Evolutionary conservation across 169 alveolate species (phyloP).

Genomic region (Plasmodium inui): DNA sequence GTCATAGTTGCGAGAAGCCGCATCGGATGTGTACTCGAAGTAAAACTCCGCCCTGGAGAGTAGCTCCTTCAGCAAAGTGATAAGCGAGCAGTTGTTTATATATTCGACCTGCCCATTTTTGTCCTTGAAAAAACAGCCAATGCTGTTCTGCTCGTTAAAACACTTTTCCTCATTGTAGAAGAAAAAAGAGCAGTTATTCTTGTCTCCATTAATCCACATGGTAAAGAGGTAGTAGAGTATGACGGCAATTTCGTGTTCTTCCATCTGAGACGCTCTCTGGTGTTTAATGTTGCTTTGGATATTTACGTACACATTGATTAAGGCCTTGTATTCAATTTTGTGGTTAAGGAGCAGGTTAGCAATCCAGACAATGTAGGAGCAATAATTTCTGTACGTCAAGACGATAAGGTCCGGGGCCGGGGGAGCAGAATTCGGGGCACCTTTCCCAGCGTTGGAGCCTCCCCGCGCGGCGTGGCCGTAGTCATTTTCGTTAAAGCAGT

Average conservation of each 20-base stretch:
- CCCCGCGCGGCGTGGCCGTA: background rate
- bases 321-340: slow-evolving; percentile 49
- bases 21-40: slow-evolving; percentile 71
- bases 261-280: slow-evolving; percentile 28
- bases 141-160: slow-evolving; percentile 44
- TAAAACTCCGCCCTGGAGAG: slow-evolving; percentile 67
- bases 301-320: slow-evolving; percentile 48
- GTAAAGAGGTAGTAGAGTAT: slow-evolving; percentile 66
- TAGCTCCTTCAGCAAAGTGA: slow-evolving; percentile 56
- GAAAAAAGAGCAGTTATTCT: slow-evolving; percentile 43
- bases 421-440: background rate
- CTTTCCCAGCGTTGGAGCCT: background rate
- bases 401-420: slow-evolving; percentile 22
- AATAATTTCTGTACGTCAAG: slow-evolving; percentile 58
- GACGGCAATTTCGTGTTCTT: slow-evolving; percentile 47
- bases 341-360: slow-evolving; percentile 59
- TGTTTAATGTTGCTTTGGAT: slow-evolving; percentile 37
- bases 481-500: slow-evolving; percentile 14
- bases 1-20: slow-evolving; percentile 61
- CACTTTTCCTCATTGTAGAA: slow-evolving; percentile 59
- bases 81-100: slow-evolving; percentile 43
- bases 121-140: slow-evolving; percentile 63
- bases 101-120: slow-evolving; percentile 46
- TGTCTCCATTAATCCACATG: slow-evolving; percentile 71
- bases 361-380: slow-evolving; percentile 61